A percentile compares a stretch with the other conserved stretches of the same genome.
Evolutionary conservation across 1,284 basidiomycete genomes (phyloP).

Genomic region (Puccinia triticina): DNA sequence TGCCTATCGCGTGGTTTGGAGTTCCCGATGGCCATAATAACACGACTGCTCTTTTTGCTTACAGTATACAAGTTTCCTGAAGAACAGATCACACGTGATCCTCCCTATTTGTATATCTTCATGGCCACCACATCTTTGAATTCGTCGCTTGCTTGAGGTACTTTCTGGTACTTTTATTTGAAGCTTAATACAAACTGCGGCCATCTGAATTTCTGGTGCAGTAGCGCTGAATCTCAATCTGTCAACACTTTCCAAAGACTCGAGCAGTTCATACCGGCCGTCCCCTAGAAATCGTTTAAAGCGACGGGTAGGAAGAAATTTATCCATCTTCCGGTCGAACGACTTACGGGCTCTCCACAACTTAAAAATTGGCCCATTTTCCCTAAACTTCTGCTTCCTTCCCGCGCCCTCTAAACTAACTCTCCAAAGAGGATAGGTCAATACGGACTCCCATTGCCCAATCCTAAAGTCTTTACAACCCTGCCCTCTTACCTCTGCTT

Average conservation of each 20-base stretch:
- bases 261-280: background rate
- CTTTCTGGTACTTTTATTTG: background rate
- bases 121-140: background rate
- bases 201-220: constrained; percentile 31
- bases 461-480: background rate
- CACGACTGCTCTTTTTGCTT: background rate
- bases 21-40: constrained; percentile 8
- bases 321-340: background rate
- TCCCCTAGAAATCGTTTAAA: constrained; percentile 6
- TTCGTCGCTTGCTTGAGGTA: constrained; percentile 25
- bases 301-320: constrained; percentile 5
- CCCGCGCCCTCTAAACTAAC: background rate
- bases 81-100: constrained; percentile 20
- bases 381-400: constrained; percentile 13
- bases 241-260: constrained; percentile 20
- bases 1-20: constrained; percentile 30
- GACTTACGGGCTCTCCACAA: constrained; percentile 2
- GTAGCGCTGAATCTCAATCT: constrained; percentile 21
- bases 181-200: constrained; percentile 37
- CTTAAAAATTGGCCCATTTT: background rate
- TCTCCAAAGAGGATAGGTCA: background rate
- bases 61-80: background rate
- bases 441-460: background rate
- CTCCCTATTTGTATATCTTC: constrained; percentile 20
- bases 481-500: background rate